A percentile compares a stretch with the other conserved stretches of the same genome.
Evolutionary conservation across 164 flowering plant species (phyloP).

Genomic region (Berberis vulgaris): DNA sequence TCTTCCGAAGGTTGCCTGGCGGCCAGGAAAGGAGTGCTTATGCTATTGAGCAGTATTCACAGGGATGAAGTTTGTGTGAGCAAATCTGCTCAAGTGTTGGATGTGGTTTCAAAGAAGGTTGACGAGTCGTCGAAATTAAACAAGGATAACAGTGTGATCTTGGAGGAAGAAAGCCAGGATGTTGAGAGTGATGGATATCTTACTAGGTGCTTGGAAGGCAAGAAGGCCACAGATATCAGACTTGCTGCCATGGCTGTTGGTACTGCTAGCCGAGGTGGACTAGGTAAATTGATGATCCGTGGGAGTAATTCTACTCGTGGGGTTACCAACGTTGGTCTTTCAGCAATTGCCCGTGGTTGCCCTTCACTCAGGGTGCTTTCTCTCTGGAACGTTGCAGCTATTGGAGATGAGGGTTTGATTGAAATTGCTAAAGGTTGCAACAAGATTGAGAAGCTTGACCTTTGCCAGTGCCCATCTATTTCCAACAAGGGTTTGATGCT

Average conservation of each 20-base stretch:
- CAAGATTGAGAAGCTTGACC: slow-evolving; percentile 64
- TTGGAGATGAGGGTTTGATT: slow-evolving; percentile 53
- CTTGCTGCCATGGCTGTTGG: slow-evolving; percentile 84
- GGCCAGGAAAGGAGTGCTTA: slow-evolving; percentile 49
- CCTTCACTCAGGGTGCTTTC: slow-evolving; percentile 63
- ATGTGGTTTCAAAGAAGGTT: not conserved
- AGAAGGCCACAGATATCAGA: slow-evolving; percentile 78
- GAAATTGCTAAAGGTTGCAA: slow-evolving; percentile 66
- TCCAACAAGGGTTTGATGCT: slow-evolving; percentile 46
- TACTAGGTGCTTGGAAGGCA: slow-evolving; percentile 65
- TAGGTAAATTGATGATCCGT: slow-evolving; percentile 63
- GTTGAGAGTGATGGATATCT: slow-evolving; percentile 48
- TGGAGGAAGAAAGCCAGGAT: slow-evolving; percentile 16
- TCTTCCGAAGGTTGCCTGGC: slow-evolving; percentile 55
- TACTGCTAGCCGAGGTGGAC: slow-evolving; percentile 57
- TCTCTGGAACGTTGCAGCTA: slow-evolving; percentile 47
- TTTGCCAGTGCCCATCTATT: slow-evolving; percentile 50
- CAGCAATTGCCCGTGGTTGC: slow-evolving; percentile 63
- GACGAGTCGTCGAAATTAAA: not conserved
- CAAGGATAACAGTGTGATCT: slow-evolving; percentile 1
- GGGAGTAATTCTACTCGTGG: slow-evolving; percentile 43
- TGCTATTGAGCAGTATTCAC: slow-evolving; percentile 51
- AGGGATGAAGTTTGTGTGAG: slow-evolving; percentile 28
- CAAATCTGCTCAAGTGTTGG: not conserved
- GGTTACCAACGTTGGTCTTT: slow-evolving; percentile 58